phyloP scores from a whole-genome alignment of 2,329 filamentous ascomycete species.

The Aspergillus neotritici region DNA sequence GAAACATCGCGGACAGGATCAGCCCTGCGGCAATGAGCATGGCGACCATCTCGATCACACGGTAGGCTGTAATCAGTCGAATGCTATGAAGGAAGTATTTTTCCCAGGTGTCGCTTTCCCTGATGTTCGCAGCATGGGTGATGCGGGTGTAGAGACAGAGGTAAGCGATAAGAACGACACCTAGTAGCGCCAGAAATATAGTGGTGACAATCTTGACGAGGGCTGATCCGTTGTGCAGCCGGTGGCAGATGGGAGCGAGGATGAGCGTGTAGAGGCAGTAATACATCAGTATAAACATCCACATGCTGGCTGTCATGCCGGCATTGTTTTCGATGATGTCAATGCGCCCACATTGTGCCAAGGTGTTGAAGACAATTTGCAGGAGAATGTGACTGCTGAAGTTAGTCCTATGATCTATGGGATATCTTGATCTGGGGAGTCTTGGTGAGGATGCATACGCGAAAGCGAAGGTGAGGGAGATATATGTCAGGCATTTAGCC shows the following conservation, averaged over 20 bases:
- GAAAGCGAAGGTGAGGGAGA: background rate
- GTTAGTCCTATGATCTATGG: too few species aligned
- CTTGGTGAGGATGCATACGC: too few species aligned
- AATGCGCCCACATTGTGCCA: conserved; percentile 3
- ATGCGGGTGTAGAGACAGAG: conserved; percentile 5
- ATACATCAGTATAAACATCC: conserved; percentile 3
- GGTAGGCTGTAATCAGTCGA: conserved; percentile 4
- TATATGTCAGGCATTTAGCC: conserved; percentile 4
- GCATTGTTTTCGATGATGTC: background rate
- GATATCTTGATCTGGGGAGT: too few species aligned
- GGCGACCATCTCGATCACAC: conserved; percentile 9
- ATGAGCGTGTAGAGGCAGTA: conserved; percentile 7
- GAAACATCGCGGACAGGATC: conserved; percentile 7
- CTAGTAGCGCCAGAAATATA: conserved; percentile 3
- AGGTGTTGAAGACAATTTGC: too few species aligned
- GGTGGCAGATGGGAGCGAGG: conserved; percentile 12
- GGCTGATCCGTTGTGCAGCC: conserved; percentile 6
- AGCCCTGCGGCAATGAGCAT: conserved; percentile 6
- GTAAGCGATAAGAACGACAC: conserved; percentile 6
- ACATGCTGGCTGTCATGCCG: background rate
- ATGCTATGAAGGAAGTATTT: background rate
- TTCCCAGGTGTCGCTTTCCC: background rate
- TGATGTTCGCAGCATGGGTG: background rate
- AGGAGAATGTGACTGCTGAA: too few species aligned
- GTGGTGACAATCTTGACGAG: background rate